Evolutionary conservation across 306 rosid species (phyloP).

Genomic region (Urtica urens): DNA sequence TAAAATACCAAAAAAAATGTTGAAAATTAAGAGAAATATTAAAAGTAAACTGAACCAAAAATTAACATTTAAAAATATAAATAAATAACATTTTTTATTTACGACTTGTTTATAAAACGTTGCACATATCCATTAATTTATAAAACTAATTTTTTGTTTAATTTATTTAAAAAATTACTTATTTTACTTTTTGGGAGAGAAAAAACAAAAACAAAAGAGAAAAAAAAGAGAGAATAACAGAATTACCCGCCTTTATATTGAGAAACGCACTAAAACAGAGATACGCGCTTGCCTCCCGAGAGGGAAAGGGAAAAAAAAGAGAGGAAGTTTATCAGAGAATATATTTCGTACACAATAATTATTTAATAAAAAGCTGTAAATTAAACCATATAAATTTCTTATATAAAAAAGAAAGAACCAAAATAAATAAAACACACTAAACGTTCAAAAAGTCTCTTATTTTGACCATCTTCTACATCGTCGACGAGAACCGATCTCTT

Average conservation of each 20-base stretch:
- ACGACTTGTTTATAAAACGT: too few relatives aligned
- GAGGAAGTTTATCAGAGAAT: not conserved
- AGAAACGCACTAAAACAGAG: too few relatives aligned
- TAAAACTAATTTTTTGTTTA: too few relatives aligned
- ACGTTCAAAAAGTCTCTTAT: constrained; percentile 31
- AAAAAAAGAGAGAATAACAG: not conserved
- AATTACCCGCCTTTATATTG: not conserved
- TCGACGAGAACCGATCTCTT: constrained; percentile 21
- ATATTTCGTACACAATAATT: not conserved
- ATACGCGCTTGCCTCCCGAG: not conserved
- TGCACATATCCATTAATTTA: too few relatives aligned
- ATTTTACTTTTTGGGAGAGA: not conserved
- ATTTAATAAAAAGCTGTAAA: not conserved
- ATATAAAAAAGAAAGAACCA: not conserved
- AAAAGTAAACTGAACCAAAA: too few relatives aligned
- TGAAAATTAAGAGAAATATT: too few relatives aligned
- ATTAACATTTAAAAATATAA: too few relatives aligned
- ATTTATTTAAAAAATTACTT: too few relatives aligned
- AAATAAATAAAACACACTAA: constrained; percentile 1
- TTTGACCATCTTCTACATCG: constrained; percentile 40
- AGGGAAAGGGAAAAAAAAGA: not conserved
- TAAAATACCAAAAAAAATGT: too few relatives aligned
- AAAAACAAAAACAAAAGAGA: not conserved
- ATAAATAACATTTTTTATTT: too few relatives aligned
- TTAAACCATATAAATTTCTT: not conserved